These are phyloP conservation scores for Rachicladosporium sp. DNA, from an alignment of 2,329 filamentous ascomycete species.

Conservation along the genomic window DNA sequence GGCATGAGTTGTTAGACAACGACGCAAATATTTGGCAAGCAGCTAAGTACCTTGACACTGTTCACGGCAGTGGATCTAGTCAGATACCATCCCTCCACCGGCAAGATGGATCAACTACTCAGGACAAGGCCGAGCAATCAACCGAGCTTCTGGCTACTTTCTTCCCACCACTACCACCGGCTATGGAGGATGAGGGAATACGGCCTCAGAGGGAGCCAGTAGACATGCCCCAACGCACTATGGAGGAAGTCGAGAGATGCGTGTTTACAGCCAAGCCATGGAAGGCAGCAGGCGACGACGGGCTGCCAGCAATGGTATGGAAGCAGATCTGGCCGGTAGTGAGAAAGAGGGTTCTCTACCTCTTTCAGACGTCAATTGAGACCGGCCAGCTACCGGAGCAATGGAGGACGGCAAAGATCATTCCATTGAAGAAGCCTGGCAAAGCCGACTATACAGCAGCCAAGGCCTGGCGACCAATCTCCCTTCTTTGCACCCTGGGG, in stretches of 20 bases:
- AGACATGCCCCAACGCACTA: neutral
- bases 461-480: conserved; percentile 19
- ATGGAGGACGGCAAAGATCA: conserved; percentile 17
- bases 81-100: no score
- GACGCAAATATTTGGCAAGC: no score
- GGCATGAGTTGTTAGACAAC: no score
- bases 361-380: conserved; percentile 12
- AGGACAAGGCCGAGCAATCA: no score
- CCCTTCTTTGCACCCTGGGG: conserved; percentile 14
- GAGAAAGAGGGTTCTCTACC: conserved; percentile 11
- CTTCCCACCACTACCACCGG: neutral
- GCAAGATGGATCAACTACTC: no score
- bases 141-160: neutral
- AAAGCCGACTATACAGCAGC: conserved; percentile 16
- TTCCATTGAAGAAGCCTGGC: conserved; percentile 16
- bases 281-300: conserved; percentile 8
- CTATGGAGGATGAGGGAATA: neutral
- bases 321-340: conserved; percentile 14
- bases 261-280: conserved; percentile 4
- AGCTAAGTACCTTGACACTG: no score
- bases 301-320: conserved; percentile 11
- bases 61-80: no score
- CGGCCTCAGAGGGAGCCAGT: conserved; percentile 1
- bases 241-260: neutral
- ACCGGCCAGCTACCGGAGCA: conserved; percentile 13